These are phyloP conservation scores for Wickerhamiella domercqiae DNA, from an alignment of 805 yeast species.

Conservation along the genomic window DNA sequence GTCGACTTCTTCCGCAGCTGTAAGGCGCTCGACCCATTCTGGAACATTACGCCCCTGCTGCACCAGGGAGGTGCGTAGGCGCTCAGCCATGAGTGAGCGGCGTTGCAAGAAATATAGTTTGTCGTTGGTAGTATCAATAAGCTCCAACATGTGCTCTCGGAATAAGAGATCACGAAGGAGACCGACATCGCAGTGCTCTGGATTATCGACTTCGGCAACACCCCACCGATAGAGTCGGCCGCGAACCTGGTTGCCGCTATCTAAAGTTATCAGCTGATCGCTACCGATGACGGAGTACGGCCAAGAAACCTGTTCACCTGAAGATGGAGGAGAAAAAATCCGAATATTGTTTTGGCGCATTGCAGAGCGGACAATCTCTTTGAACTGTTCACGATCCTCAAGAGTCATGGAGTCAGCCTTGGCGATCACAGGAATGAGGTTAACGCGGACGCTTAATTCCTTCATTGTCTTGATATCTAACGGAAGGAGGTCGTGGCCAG, in stretches of 20 bases:
- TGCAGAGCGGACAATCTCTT: conserved; percentile 57
- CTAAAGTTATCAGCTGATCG: conserved; percentile 41
- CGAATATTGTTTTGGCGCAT: conserved; percentile 73
- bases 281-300: conserved; percentile 57
- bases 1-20: background rate
- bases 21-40: background rate
- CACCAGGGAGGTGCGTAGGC: conserved; percentile 9
- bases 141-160: conserved; percentile 72
- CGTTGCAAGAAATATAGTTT: conserved; percentile 70
- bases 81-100: conserved; percentile 15
- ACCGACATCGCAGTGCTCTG: conserved; percentile 70
- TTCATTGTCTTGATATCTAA: conserved; percentile 82
- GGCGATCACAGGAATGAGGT: conserved; percentile 78
- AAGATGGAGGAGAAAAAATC: conserved; percentile 29
- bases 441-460: conserved; percentile 61
- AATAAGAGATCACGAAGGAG: conserved; percentile 63
- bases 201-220: conserved; percentile 73
- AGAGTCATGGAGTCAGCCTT: conserved; percentile 76
- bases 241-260: conserved; percentile 47
- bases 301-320: conserved; percentile 27
- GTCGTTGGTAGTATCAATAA: conserved; percentile 66
- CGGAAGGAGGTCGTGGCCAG: conserved; percentile 77
- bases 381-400: conserved; percentile 51
- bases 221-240: conserved; percentile 93
- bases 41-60: background rate